phyloP scores from a whole-genome alignment of 2,329 filamentous ascomycete genomes.

The Aaosphaeria pasadenensis region DNA sequence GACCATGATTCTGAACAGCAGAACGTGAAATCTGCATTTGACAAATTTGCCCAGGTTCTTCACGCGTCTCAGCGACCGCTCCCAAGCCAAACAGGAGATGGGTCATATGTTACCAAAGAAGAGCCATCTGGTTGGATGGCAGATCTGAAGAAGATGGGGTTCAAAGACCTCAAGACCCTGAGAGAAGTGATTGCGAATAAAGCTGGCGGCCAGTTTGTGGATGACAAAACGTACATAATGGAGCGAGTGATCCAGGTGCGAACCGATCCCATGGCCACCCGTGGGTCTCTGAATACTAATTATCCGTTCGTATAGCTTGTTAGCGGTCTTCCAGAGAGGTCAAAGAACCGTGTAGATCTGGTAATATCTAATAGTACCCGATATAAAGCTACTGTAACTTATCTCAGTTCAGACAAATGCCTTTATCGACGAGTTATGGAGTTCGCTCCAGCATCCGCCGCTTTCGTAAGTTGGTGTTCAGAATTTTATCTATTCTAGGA shows the following conservation, averaged over 20 bases:
- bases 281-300: no score
- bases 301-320: slow-evolving; percentile 1
- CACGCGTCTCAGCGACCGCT: slow-evolving; percentile 12
- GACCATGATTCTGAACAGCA: slow-evolving; percentile 3
- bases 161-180: slow-evolving; percentile 34
- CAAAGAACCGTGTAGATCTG: slow-evolving; percentile 9
- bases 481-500: no score
- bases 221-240: slow-evolving; percentile 77
- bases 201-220: slow-evolving; percentile 57
- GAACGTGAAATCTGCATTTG: slow-evolving; percentile 5
- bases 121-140: slow-evolving; percentile 23
- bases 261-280: not conserved
- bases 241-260: slow-evolving; percentile 50
- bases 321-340: slow-evolving; percentile 4
- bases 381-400: no score
- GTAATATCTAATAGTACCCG: not conserved
- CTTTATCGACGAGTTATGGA: slow-evolving; percentile 14
- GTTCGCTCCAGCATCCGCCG: slow-evolving; percentile 13
- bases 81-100: slow-evolving; percentile 8
- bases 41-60: slow-evolving; percentile 10
- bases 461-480: slow-evolving; percentile 7
- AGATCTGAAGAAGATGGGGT: slow-evolving; percentile 55
- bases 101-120: slow-evolving; percentile 28
- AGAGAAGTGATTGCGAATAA: slow-evolving; percentile 60
- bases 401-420: slow-evolving; percentile 6